Conservation (phyloP, 768 basidiomycete species). For the Calocera viscosa region DNA sequence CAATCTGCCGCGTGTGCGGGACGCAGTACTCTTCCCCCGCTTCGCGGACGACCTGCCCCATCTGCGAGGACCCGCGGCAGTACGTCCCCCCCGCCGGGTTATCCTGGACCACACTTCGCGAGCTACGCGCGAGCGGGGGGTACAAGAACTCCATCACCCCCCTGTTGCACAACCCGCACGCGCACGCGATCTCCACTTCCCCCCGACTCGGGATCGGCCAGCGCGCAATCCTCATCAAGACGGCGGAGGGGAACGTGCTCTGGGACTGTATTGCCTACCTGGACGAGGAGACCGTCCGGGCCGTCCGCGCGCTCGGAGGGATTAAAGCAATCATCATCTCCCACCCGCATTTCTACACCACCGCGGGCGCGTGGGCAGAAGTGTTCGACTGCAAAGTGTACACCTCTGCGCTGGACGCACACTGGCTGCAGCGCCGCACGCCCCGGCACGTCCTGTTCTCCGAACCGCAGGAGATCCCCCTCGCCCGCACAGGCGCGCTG, state of each 20-base stretch:
- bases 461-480: background rate
- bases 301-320: conserved; percentile 13
- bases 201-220: conserved; percentile 15
- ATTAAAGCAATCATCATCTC: conserved; percentile 14
- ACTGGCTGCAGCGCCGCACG: conserved; percentile 12
- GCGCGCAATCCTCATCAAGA: conserved; percentile 14
- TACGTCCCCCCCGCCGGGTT: conserved; percentile 15
- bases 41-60: background rate
- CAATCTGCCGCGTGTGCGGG: conserved; percentile 1
- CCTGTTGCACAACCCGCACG: conserved; percentile 6
- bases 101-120: conserved; percentile 12
- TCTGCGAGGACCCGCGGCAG: conserved; percentile 14
- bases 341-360: conserved; percentile 16
- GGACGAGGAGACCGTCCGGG: conserved; percentile 10
- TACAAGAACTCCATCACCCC: conserved; percentile 13
- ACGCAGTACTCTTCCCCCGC: background rate
- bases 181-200: conserved; percentile 11
- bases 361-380: conserved; percentile 11
- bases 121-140: background rate
- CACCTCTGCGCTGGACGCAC: conserved; percentile 8
- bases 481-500: conserved; percentile 2
- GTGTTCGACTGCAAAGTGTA: conserved; percentile 12
- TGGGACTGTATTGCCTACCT: conserved; percentile 14
- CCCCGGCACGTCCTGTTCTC: background rate
- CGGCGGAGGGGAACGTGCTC: conserved; percentile 13